Conservation (phyloP, 208 protist species). For the Trypanosoma caninum region DNA sequence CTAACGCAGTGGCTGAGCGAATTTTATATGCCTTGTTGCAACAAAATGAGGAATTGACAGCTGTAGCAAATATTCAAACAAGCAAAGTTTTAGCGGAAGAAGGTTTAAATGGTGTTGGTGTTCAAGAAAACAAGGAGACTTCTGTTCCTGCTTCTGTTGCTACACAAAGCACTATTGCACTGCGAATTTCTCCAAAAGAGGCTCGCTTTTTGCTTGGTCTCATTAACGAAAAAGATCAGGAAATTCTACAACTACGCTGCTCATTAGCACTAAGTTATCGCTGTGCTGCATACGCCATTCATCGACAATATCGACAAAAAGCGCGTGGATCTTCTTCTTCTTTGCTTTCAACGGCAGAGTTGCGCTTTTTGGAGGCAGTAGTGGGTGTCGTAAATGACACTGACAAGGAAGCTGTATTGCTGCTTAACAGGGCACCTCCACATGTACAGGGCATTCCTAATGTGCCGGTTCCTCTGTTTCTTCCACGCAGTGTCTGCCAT, state of each 20-base stretch:
- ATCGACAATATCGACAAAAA: not conserved
- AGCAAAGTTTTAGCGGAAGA: too few species aligned
- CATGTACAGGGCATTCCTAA: slow-evolving; percentile 22
- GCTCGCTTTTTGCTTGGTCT: not conserved
- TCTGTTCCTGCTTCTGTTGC: not conserved
- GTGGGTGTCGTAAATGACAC: not conserved
- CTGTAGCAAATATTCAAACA: too few species aligned
- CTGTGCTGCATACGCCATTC: slow-evolving; percentile 7
- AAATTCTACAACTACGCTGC: slow-evolving; percentile 20
- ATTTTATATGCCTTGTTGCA: slow-evolving; percentile 6
- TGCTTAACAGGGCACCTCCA: slow-evolving; percentile 17
- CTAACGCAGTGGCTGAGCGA: slow-evolving; percentile 11
- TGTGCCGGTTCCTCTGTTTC: slow-evolving; percentile 14
- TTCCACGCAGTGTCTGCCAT: slow-evolving; percentile 3
- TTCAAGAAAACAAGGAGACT: too few species aligned
- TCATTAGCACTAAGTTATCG: slow-evolving; percentile 16
- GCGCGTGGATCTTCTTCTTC: not conserved
- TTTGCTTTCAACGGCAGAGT: slow-evolving; percentile 10
- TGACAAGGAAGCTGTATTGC: not conserved
- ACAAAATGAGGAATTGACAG: slow-evolving; percentile 11
- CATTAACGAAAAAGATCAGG: slow-evolving; percentile 20
- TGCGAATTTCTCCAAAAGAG: slow-evolving; percentile 9
- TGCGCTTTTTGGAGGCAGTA: slow-evolving; percentile 14
- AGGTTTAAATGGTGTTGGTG: too few species aligned
- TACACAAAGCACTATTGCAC: not conserved